Conservation (phyloP, 1,284 basidiomycete genomes). For the Cutaneotrichosporon sp. region DNA sequence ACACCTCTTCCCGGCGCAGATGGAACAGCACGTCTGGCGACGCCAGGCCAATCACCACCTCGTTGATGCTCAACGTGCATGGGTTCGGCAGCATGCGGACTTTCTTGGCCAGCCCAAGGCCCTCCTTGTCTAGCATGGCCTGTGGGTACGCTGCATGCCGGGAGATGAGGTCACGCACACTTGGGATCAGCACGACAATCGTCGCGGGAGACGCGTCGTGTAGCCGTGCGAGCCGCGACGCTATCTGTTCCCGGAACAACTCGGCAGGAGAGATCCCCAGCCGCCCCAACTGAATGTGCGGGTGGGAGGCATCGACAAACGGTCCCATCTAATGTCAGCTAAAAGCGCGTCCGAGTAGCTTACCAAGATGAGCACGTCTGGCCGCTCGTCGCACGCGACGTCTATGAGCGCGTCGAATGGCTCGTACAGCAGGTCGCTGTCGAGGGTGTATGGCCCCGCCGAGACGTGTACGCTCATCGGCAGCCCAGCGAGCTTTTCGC, state of each 20-base stretch:
- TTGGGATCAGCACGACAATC: constrained; percentile 71
- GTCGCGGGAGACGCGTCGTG: constrained; percentile 62
- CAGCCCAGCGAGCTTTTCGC: constrained; percentile 42
- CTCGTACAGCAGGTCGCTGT: constrained; percentile 68
- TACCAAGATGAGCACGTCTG: constrained; percentile 74
- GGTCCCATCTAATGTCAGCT: constrained; percentile 66
- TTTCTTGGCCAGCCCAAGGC: constrained; percentile 53
- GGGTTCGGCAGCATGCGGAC: constrained; percentile 83
- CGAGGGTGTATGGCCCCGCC: constrained; percentile 75
- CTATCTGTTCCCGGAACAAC: constrained; percentile 67
- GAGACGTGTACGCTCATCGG: constrained; percentile 65
- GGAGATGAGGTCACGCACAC: constrained; percentile 71
- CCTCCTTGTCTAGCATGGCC: constrained; percentile 57
- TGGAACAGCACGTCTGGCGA: constrained; percentile 87
- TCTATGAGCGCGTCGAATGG: constrained; percentile 62
- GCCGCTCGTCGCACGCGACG: constrained; percentile 58
- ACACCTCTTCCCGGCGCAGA: constrained; percentile 74
- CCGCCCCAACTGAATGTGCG: constrained; percentile 66
- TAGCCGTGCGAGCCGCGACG: constrained; percentile 58
- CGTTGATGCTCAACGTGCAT: constrained; percentile 75
- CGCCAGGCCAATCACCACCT: constrained; percentile 67
- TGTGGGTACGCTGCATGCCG: constrained; percentile 85
- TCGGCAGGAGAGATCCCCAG: constrained; percentile 60
- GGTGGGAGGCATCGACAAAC: constrained; percentile 74
- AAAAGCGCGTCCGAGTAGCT: constrained; percentile 28